Conservation (phyloP, 225 moss, liverwort and hornwort species). For the Bryum argenteum region DNA sequence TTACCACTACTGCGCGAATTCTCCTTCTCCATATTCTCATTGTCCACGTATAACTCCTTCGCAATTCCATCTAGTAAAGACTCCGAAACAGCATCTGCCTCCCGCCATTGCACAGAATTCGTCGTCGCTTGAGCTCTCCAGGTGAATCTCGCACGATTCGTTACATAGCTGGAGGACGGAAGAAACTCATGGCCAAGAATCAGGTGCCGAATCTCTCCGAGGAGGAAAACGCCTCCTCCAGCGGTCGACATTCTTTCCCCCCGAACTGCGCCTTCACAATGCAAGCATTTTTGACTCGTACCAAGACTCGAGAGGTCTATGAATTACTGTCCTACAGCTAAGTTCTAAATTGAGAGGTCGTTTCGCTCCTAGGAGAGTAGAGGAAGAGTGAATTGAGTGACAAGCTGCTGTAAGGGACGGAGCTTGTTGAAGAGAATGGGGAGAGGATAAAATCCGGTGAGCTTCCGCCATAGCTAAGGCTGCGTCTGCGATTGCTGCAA, state of each 20-base stretch:
- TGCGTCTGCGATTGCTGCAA: background rate
- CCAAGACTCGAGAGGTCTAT: background rate
- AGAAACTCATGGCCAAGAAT: constrained; percentile 26
- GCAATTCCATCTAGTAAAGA: constrained; percentile 33
- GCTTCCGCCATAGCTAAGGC: constrained; percentile 3
- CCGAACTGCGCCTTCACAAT: background rate
- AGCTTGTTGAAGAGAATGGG: background rate
- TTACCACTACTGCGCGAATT: background rate
- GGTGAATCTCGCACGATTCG: constrained; percentile 14
- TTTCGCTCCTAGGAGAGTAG: background rate
- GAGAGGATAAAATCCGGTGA: background rate
- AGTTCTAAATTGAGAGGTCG: background rate
- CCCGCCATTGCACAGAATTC: constrained; percentile 36
- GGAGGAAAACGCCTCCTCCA: constrained; percentile 22
- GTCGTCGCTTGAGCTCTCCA: constrained; percentile 26
- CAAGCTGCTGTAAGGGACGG: background rate
- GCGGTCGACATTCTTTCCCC: constrained; percentile 28
- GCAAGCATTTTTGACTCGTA: constrained; percentile 2
- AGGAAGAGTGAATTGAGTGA: background rate
- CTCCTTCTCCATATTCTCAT: constrained; percentile 6
- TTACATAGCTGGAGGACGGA: constrained; percentile 34
- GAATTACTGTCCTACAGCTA: background rate
- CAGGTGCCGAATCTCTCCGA: constrained; percentile 23
- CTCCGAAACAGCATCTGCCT: constrained; percentile 27
- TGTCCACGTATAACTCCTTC: constrained; percentile 25